Evolutionary conservation across 139 green algal genomes (phyloP).

Genomic region (Microglena sp.): DNA sequence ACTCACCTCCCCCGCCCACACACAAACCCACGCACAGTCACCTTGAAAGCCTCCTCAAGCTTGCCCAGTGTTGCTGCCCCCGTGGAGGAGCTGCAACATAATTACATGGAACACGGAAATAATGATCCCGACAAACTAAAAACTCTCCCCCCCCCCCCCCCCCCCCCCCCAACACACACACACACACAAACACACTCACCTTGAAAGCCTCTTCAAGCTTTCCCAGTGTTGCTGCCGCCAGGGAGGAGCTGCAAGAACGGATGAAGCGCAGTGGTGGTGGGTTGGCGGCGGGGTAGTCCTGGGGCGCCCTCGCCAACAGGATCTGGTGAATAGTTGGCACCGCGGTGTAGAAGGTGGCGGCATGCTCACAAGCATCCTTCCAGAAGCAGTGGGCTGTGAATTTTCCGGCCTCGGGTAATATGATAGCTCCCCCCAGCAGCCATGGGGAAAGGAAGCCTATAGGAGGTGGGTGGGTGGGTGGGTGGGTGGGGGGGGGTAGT

Average conservation of each 20-base stretch:
- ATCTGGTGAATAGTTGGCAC: slow-evolving; percentile 82
- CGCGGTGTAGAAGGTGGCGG: slow-evolving; percentile 79
- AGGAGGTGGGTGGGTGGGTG: too few relatives aligned
- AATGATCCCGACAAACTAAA: background rate
- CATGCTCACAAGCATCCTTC: slow-evolving; percentile 38
- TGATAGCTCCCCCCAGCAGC: too few relatives aligned
- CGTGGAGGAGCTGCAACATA: background rate
- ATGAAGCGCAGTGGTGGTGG: slow-evolving; percentile 72
- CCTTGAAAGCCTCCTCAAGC: background rate
- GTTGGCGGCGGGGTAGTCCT: slow-evolving; percentile 36
- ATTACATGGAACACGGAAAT: background rate
- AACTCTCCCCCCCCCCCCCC: background rate
- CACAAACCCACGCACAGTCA: background rate
- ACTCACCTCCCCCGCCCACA: background rate
- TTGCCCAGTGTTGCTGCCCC: background rate
- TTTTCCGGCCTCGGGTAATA: slow-evolving; percentile 18
- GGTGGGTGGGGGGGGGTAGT: too few relatives aligned
- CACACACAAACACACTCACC: too few relatives aligned
- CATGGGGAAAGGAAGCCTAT: too few relatives aligned
- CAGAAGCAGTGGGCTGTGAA: slow-evolving; percentile 70
- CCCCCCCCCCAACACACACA: too few relatives aligned
- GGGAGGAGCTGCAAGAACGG: slow-evolving; percentile 58
- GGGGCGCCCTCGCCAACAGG: slow-evolving; percentile 24
- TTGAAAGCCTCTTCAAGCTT: slow-evolving; percentile 61
- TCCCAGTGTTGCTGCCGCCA: slow-evolving; percentile 60